Conservation (phyloP, 768 basidiomycete species). For the Omphalotus guepiniiformis region DNA sequence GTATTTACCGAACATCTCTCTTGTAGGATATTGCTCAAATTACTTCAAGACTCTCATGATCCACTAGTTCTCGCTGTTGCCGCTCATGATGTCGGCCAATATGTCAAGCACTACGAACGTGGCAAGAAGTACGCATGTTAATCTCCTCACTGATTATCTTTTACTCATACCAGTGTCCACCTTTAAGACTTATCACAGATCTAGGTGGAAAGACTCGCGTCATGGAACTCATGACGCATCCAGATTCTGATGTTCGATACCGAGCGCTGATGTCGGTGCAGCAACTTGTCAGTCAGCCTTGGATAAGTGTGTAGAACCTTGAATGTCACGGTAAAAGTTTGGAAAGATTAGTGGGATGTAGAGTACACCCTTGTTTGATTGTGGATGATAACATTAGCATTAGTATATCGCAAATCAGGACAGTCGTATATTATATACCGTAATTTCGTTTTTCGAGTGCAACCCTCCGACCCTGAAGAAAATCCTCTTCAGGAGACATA, state of each 20-base stretch:
- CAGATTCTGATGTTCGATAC: conserved; percentile 87
- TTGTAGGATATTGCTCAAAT: conserved; percentile 63
- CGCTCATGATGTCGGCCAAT: conserved; percentile 90
- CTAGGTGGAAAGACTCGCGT: conserved; percentile 82
- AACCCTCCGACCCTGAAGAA: too few species aligned
- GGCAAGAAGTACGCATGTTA: conserved; percentile 75
- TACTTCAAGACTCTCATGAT: conserved; percentile 69
- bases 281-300: conserved; percentile 86
- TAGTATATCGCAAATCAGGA: too few species aligned
- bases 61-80: conserved; percentile 85
- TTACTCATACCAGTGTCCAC: conserved; percentile 3
- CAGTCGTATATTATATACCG: too few species aligned
- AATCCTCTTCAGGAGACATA: too few species aligned
- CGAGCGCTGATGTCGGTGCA: conserved; percentile 88
- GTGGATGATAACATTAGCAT: too few species aligned
- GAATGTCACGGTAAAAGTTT: too few species aligned
- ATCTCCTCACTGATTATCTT: background rate
- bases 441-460: too few species aligned
- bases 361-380: too few species aligned
- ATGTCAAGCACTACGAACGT: conserved; percentile 85
- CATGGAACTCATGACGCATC: conserved; percentile 92
- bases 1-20: background rate
- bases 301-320: conserved; percentile 48
- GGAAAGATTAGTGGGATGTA: too few species aligned
- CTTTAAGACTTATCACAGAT: conserved; percentile 69